A percentile compares a stretch with the other conserved stretches of the same genome.
Evolutionary conservation across 2,329 filamentous ascomycete species (phyloP).

Genomic region (Ceratocystis ficicola): DNA sequence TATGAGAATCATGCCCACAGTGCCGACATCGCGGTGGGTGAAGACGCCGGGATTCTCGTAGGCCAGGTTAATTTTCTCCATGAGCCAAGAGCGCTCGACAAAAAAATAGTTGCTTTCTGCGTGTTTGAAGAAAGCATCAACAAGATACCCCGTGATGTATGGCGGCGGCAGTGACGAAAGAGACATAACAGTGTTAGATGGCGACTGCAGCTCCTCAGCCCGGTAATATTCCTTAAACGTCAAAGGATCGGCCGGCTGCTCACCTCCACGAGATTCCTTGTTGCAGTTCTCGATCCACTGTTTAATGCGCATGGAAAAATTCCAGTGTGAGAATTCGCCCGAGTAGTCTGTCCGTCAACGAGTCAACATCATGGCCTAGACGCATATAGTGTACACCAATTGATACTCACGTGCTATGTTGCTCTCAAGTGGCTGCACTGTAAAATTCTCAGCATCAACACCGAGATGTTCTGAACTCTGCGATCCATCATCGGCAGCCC

Average conservation of each 20-base stretch:
- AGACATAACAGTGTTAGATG: constrained; percentile 30
- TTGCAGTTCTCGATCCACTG: constrained; percentile 36
- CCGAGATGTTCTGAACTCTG: constrained; percentile 24
- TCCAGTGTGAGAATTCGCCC: constrained; percentile 42
- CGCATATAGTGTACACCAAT: constrained; percentile 3
- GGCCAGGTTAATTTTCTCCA: constrained; percentile 32
- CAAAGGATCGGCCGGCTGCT: constrained; percentile 21
- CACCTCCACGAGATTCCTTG: constrained; percentile 9
- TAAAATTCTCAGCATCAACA: constrained; percentile 32
- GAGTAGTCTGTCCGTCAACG: constrained; percentile 34
- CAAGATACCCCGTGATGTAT: constrained; percentile 37
- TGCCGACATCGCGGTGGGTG: constrained; percentile 33
- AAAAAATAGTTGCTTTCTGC: constrained; percentile 40
- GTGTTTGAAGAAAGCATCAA: constrained; percentile 37
- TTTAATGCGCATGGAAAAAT: constrained; percentile 41
- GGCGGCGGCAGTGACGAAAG: constrained; percentile 36
- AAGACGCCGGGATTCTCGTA: constrained; percentile 33
- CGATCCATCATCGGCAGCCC: constrained; percentile 16
- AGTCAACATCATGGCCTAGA: background rate
- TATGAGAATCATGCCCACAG: constrained; percentile 36
- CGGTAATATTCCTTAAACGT: constrained; percentile 35
- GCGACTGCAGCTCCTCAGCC: constrained; percentile 36
- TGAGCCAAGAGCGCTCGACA: constrained; percentile 35
- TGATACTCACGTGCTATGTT: constrained; percentile 32
- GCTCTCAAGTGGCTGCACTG: constrained; percentile 33